A percentile compares a stretch with the other conserved stretches of the same genome.
phyloP scores from a whole-genome alignment of 495 filamentous ascomycete genomes.

The Daldinia decipiens region DNA sequence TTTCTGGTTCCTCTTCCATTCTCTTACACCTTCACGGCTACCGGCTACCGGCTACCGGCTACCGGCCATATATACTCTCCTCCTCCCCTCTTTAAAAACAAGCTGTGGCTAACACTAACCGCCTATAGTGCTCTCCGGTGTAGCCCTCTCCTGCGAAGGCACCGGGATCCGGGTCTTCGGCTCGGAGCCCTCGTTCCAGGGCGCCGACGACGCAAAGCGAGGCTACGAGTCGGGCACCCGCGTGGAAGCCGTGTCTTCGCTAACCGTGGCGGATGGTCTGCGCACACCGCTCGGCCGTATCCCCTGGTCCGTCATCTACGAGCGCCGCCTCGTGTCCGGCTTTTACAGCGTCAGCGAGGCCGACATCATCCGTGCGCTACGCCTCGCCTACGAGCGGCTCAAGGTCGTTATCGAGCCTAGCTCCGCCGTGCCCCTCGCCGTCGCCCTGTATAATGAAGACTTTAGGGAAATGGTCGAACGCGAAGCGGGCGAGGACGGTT shows the following conservation, averaged over 20 bases:
- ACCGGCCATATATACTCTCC: too few relatives aligned
- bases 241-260: slow-evolving; percentile 71
- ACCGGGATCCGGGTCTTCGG: slow-evolving; percentile 81
- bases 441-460: slow-evolving; percentile 84
- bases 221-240: slow-evolving; percentile 71
- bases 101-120: slow-evolving; percentile 16
- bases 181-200: slow-evolving; percentile 87
- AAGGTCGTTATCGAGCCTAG: slow-evolving; percentile 94
- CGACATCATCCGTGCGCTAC: slow-evolving; percentile 81
- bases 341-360: slow-evolving; percentile 84
- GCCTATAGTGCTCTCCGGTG: slow-evolving; percentile 73
- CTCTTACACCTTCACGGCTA: not conserved
- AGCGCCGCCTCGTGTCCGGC: slow-evolving; percentile 72
- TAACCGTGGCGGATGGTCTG: slow-evolving; percentile 92
- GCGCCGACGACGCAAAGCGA: slow-evolving; percentile 81
- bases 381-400: slow-evolving; percentile 84
- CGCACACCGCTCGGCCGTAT: slow-evolving; percentile 81
- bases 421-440: slow-evolving; percentile 84
- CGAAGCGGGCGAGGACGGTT: slow-evolving; percentile 77
- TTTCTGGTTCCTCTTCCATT: not conserved
- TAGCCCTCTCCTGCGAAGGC: slow-evolving; percentile 76
- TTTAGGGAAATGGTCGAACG: slow-evolving; percentile 75
- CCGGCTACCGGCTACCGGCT: too few relatives aligned
- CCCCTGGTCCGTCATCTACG: slow-evolving; percentile 85
- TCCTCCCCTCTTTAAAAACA: not conserved